Conservation (phyloP, 768 basidiomycete species). For the Naematelia aurantialba region DNA sequence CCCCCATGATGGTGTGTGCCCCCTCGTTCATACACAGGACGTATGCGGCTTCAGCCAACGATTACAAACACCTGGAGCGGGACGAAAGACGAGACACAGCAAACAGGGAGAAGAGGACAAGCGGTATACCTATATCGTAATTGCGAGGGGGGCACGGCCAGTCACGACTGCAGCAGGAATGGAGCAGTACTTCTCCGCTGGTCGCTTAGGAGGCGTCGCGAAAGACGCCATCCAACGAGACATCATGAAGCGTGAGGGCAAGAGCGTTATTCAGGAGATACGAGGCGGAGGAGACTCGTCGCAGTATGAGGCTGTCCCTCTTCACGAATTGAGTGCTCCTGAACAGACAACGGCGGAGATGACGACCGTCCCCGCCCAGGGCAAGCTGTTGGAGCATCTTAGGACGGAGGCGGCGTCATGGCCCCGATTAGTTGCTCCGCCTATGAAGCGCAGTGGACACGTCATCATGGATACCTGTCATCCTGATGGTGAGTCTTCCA, state of each 20-base stretch:
- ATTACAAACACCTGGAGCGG: constrained; percentile 77
- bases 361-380: constrained; percentile 39
- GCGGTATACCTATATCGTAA: constrained; percentile 83
- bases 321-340: constrained; percentile 16
- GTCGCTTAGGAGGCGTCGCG: constrained; percentile 37
- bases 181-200: constrained; percentile 13
- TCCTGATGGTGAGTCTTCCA: constrained; percentile 62
- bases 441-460: constrained; percentile 85
- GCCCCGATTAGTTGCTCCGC: constrained; percentile 90
- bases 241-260: constrained; percentile 28
- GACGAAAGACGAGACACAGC: constrained; percentile 83
- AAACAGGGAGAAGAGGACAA: constrained; percentile 78
- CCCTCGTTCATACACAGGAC: constrained; percentile 54
- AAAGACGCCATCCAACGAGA: constrained; percentile 34
- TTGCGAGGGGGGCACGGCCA: constrained; percentile 74
- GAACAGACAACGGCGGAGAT: constrained; percentile 59
- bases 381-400: constrained; percentile 48
- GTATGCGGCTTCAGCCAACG: constrained; percentile 81
- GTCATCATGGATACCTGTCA: constrained; percentile 87
- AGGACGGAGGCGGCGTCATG: constrained; percentile 74
- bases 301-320: constrained; percentile 6
- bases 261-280: constrained; percentile 22
- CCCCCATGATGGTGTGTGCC: constrained; percentile 83
- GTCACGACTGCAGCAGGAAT: background rate
- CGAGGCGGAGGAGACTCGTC: constrained; percentile 53